Evolutionary conservation across 2,329 filamentous ascomycete genomes (phyloP).

Genomic region (Graphiopsis chlorocephala): DNA sequence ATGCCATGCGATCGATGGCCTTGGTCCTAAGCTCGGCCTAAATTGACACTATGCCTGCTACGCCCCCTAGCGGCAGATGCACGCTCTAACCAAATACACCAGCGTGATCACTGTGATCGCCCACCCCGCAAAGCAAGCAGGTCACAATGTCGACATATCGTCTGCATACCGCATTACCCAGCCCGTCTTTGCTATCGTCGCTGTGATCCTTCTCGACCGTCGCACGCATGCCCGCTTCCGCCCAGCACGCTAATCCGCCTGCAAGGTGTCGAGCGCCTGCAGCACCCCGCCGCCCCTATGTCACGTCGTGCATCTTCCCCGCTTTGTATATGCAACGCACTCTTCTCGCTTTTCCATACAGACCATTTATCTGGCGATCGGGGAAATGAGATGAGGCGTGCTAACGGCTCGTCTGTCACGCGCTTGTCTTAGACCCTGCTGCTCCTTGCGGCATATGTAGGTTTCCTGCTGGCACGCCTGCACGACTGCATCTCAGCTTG

Average conservation of each 20-base stretch:
- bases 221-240: not conserved
- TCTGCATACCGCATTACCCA: conserved; percentile 1
- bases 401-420: conserved; percentile 13
- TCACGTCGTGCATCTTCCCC: conserved; percentile 12
- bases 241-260: not conserved
- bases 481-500: not conserved
- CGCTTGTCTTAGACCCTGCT: conserved; percentile 12
- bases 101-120: not conserved
- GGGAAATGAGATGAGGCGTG: conserved; percentile 2
- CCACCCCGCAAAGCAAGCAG: conserved; percentile 11
- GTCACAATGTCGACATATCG: conserved; percentile 10
- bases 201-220: not conserved
- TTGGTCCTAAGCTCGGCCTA: not conserved
- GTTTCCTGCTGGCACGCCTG: conserved; percentile 11
- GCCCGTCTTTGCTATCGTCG: not conserved
- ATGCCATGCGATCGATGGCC: not conserved
- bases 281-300: conserved; percentile 9
- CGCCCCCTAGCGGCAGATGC: conserved; percentile 10
- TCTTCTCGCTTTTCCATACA: conserved; percentile 1
- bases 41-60: conserved; percentile 7
- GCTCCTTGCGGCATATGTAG: conserved; percentile 12
- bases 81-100: conserved; percentile 3
- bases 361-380: not conserved
- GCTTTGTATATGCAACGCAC: conserved; percentile 3
- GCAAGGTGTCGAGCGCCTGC: conserved; percentile 13